A percentile compares a stretch with the other conserved stretches of the same genome.
Conservation (phyloP, 2,329 filamentous ascomycete species). For the Orbilia brochopaga region DNA sequence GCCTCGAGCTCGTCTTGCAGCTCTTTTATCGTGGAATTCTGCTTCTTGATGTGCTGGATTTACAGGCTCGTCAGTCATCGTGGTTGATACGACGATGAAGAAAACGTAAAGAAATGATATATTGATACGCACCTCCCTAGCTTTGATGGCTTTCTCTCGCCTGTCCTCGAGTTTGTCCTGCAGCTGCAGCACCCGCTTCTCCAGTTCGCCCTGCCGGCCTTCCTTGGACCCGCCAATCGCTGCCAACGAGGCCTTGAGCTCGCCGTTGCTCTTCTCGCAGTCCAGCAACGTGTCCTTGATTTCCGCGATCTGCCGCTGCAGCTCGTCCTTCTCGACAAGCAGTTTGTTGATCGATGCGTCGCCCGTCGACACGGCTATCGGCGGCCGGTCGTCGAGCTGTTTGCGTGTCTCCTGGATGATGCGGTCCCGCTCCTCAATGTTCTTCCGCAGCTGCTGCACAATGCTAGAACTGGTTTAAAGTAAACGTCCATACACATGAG, state of each 20-base stretch:
- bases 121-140: slow-evolving; percentile 55
- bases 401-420: slow-evolving; percentile 50
- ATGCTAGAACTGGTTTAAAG: slow-evolving; percentile 55
- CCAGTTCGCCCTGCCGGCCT: slow-evolving; percentile 54
- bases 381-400: slow-evolving; percentile 45
- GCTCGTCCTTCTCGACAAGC: slow-evolving; percentile 55
- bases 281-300: slow-evolving; percentile 54
- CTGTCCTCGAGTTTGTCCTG: slow-evolving; percentile 55
- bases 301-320: slow-evolving; percentile 54
- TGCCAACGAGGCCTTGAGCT: slow-evolving; percentile 55
- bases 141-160: slow-evolving; percentile 54
- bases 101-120: too few relatives aligned
- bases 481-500: slow-evolving; percentile 6
- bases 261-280: slow-evolving; percentile 54
- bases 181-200: slow-evolving; percentile 54
- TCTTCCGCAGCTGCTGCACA: slow-evolving; percentile 55
- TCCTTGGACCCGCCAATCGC: slow-evolving; percentile 53
- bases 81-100: too few relatives aligned
- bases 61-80: slow-evolving; percentile 10
- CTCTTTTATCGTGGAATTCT: slow-evolving; percentile 56
- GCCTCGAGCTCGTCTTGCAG: slow-evolving; percentile 55
- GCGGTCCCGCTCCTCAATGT: slow-evolving; percentile 54
- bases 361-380: slow-evolving; percentile 32
- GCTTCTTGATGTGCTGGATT: slow-evolving; percentile 55
- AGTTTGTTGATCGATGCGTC: slow-evolving; percentile 53